Conservation (phyloP, 1,284 basidiomycete species). For the Marasmius oreades region DNA sequence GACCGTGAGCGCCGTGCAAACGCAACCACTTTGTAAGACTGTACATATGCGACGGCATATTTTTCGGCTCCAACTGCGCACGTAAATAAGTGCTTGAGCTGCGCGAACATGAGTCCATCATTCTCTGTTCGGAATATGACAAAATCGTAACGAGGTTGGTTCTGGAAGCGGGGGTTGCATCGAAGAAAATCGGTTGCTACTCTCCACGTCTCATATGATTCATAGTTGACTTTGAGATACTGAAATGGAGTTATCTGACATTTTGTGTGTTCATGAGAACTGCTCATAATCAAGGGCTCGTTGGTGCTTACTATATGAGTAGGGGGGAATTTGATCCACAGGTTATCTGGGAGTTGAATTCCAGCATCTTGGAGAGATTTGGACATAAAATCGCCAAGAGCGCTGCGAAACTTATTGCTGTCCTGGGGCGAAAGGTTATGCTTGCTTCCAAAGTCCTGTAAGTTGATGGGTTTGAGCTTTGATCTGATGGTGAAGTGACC, state of each 20-base stretch:
- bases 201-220: slow-evolving; percentile 23
- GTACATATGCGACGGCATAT: slow-evolving; percentile 25
- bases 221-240: slow-evolving; percentile 25
- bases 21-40: slow-evolving; percentile 17
- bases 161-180: slow-evolving; percentile 28
- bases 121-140: slow-evolving; percentile 22
- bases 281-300: too few relatives aligned
- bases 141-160: slow-evolving; percentile 25
- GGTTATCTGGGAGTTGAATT: slow-evolving; percentile 13
- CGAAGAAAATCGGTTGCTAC: slow-evolving; percentile 22
- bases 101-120: slow-evolving; percentile 21
- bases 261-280: too few relatives aligned
- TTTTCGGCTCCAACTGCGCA: slow-evolving; percentile 14
- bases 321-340: slow-evolving; percentile 13
- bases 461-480: slow-evolving; percentile 10
- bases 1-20: slow-evolving; percentile 8
- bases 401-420: slow-evolving; percentile 19
- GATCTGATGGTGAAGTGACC: slow-evolving; percentile 14
- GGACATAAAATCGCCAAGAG: slow-evolving; percentile 20
- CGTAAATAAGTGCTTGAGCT: slow-evolving; percentile 23
- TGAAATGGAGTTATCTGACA: slow-evolving; percentile 19
- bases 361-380: slow-evolving; percentile 12
- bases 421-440: slow-evolving; percentile 13
- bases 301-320: slow-evolving; percentile 7
- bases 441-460: slow-evolving; percentile 16